These are phyloP conservation scores for Pichia eremophila DNA, from an alignment of 805 yeast genomes.

Conservation along the genomic window DNA sequence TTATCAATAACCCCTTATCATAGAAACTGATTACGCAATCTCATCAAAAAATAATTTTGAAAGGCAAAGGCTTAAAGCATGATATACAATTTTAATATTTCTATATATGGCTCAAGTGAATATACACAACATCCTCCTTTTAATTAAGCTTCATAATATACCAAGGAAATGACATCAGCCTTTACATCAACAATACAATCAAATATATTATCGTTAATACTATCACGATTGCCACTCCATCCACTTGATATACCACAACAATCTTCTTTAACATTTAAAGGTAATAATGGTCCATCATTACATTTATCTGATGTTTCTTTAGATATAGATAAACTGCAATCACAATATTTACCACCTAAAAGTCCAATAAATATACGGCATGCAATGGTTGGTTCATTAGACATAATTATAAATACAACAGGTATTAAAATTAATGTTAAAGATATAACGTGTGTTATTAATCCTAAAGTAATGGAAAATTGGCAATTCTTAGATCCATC, in stretches of 20 bases:
- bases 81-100: no score
- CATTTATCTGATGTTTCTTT: slow-evolving; percentile 8
- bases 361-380: slow-evolving; percentile 7
- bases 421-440: slow-evolving; percentile 5
- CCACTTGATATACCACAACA: slow-evolving; percentile 8
- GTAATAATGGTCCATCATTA: slow-evolving; percentile 5
- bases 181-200: slow-evolving; percentile 10
- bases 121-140: neutral
- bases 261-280: slow-evolving; percentile 5
- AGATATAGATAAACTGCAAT: slow-evolving; percentile 10
- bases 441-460: slow-evolving; percentile 4
- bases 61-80: neutral
- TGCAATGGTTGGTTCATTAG: slow-evolving; percentile 6
- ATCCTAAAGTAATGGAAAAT: slow-evolving; percentile 3
- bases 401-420: slow-evolving; percentile 5
- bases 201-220: slow-evolving; percentile 6
- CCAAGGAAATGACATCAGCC: slow-evolving; percentile 7
- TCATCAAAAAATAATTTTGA: no score
- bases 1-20: neutral
- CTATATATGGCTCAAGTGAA: no score
- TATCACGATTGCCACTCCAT: slow-evolving; percentile 10
- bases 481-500: slow-evolving; percentile 1
- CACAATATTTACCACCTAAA: slow-evolving; percentile 7
- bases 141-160: no score
- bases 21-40: no score